phyloP scores from a whole-genome alignment of 2,329 filamentous ascomycete genomes.

The Fusarium zealandicum region DNA sequence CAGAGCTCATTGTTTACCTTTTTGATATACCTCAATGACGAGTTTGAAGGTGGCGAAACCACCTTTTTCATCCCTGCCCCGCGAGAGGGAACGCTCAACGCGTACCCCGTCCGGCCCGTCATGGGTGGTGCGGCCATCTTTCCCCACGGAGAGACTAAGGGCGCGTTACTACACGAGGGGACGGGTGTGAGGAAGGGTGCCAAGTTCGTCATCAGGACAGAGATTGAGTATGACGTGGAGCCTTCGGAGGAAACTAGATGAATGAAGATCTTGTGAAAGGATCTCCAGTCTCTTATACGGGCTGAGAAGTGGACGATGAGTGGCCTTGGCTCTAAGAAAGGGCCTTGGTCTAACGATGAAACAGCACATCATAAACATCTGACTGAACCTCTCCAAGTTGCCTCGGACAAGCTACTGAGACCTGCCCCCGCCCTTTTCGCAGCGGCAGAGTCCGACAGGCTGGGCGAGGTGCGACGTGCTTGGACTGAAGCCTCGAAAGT shows the following conservation, averaged over 20 bases:
- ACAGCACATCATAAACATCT: too few relatives aligned
- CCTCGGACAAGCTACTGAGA: too few relatives aligned
- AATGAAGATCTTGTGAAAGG: background rate
- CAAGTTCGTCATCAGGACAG: constrained; percentile 74
- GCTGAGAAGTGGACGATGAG: too few relatives aligned
- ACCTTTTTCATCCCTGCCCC: constrained; percentile 73
- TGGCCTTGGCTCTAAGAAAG: too few relatives aligned
- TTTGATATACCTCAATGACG: constrained; percentile 73
- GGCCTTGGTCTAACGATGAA: too few relatives aligned
- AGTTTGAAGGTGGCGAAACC: constrained; percentile 75
- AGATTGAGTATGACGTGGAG: constrained; percentile 73
- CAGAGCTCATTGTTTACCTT: constrained; percentile 76
- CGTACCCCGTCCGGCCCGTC: constrained; percentile 71
- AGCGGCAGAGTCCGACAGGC: too few relatives aligned
- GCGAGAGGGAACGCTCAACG: constrained; percentile 71
- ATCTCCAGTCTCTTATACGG: too few relatives aligned
- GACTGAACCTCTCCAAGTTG: too few relatives aligned
- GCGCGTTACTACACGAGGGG: constrained; percentile 72
- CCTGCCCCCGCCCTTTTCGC: too few relatives aligned
- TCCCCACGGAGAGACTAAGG: constrained; percentile 71
- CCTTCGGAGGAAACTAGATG: constrained; percentile 19
- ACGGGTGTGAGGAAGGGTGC: constrained; percentile 73
- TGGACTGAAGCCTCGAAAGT: too few relatives aligned
- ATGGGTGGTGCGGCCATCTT: constrained; percentile 75
- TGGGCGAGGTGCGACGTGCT: too few relatives aligned